These are phyloP conservation scores for Erythrobasidium hasegawianum DNA, from an alignment of 1,284 basidiomycete species.

Conservation along the genomic window DNA sequence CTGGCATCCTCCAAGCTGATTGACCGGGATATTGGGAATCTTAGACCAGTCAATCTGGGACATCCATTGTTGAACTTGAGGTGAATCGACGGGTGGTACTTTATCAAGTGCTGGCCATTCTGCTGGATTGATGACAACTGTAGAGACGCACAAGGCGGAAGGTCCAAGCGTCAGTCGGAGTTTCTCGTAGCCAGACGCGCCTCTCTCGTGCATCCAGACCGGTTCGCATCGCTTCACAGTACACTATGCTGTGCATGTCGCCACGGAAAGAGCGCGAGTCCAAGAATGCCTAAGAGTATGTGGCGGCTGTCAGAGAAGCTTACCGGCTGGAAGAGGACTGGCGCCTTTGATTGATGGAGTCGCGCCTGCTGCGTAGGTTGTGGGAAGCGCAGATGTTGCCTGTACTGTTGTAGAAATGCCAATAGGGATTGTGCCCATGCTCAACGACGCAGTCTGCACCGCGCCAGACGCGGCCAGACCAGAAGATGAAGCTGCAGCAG, in stretches of 20 bases:
- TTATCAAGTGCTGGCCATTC: constrained; percentile 68
- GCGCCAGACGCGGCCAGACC: constrained; percentile 1
- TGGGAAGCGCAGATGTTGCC: constrained; percentile 39
- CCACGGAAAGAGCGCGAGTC: not conserved
- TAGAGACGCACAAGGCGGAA: not conserved
- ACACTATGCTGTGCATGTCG: not conserved
- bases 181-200: not conserved
- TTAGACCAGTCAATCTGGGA: constrained; percentile 60
- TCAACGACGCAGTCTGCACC: not conserved
- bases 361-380: constrained; percentile 60
- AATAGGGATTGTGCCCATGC: constrained; percentile 33
- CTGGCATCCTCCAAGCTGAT: constrained; percentile 64
- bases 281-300: not conserved
- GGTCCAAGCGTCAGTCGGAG: constrained; percentile 7
- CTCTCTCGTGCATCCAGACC: not conserved
- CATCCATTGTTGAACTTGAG: constrained; percentile 68
- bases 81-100: constrained; percentile 61
- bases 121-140: constrained; percentile 39
- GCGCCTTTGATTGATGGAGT: constrained; percentile 61
- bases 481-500: constrained; percentile 1
- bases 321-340: constrained; percentile 63
- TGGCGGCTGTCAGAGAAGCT: constrained; percentile 37
- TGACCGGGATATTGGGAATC: constrained; percentile 62
- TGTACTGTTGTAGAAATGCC: constrained; percentile 40
- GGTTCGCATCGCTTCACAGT: not conserved